These are phyloP conservation scores for Citrus reticulata DNA, from an alignment of 345 rosid species.

Conservation along the genomic window DNA sequence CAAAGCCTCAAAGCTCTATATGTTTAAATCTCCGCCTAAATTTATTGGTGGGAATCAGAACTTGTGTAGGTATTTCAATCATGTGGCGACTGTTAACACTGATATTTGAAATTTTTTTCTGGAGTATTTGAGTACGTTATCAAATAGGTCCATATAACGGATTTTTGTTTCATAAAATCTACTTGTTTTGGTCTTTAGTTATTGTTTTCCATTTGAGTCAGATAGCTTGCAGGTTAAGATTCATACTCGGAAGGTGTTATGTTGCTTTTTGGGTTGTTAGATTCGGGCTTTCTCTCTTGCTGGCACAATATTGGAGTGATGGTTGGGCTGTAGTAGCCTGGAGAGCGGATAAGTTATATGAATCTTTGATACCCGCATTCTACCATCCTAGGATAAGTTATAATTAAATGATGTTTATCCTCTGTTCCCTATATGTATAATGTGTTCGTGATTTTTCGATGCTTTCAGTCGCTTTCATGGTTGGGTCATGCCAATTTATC, in stretches of 20 bases:
- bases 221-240: not conserved
- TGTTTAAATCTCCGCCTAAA: not conserved
- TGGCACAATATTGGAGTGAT: not conserved
- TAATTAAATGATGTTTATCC: not conserved
- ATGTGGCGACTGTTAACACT: not conserved
- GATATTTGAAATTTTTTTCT: not conserved
- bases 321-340: not conserved
- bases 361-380: not conserved
- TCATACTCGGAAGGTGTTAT: not conserved
- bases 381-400: not conserved
- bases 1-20: not conserved
- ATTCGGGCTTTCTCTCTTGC: not conserved
- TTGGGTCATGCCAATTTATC: not conserved
- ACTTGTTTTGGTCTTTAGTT: not conserved
- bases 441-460: too few relatives aligned
- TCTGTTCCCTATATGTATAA: not conserved
- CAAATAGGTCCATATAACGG: not conserved
- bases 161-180: not conserved
- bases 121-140: not conserved
- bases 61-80: not conserved
- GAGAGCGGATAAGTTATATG: not conserved
- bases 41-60: not conserved
- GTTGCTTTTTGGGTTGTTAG: not conserved
- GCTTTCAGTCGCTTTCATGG: not conserved
- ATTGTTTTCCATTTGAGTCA: not conserved